phyloP scores from a whole-genome alignment of 2,329 filamentous ascomycete genomes.

The Calonectria multiphialidica region DNA sequence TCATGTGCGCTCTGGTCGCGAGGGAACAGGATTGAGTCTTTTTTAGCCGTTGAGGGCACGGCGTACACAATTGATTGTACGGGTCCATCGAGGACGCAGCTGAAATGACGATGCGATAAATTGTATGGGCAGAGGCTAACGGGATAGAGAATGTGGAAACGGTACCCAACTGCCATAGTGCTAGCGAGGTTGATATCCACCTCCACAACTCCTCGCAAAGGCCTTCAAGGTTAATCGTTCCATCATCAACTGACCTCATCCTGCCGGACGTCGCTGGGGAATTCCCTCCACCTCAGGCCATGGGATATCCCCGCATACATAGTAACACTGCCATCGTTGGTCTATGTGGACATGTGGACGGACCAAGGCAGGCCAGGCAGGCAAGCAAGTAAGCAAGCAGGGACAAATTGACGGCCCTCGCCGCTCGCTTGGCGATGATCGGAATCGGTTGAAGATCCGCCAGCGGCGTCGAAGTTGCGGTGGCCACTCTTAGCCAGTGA shows the following conservation, averaged over 20 bases:
- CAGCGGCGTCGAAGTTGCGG: neutral
- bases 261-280: neutral
- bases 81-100: neutral
- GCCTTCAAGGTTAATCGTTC: neutral
- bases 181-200: neutral
- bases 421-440: neutral
- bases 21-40: slow-evolving; percentile 7
- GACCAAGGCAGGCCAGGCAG: neutral
- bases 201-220: neutral
- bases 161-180: neutral
- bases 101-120: neutral
- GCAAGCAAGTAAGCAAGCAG: no score
- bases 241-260: neutral
- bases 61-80: neutral
- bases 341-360: neutral
- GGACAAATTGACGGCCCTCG: neutral
- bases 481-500: neutral
- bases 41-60: slow-evolving; percentile 20
- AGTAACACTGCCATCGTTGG: neutral
- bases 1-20: slow-evolving; percentile 26
- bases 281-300: neutral
- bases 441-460: neutral
- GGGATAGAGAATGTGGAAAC: neutral
- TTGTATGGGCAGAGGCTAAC: neutral
- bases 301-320: neutral